Conservation (phyloP, 2,329 filamentous ascomycete genomes). For the Xylaria sp. region DNA sequence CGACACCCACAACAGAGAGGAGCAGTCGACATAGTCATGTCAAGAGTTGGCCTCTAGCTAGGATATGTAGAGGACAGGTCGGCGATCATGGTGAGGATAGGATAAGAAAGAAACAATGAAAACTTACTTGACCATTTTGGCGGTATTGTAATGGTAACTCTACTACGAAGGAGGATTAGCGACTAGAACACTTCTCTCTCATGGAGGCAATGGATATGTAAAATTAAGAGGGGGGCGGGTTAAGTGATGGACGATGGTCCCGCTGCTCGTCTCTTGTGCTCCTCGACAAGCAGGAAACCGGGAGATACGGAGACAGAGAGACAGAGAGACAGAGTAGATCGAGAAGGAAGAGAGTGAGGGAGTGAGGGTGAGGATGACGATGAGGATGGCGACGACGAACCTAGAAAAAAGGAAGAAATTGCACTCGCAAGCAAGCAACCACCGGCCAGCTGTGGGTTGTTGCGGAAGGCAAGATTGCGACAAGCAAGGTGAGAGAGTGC, state of each 20-base stretch:
- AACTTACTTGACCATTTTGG: constrained; percentile 99
- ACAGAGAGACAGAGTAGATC: too few relatives aligned
- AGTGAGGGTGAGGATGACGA: not conserved
- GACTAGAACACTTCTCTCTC: not conserved
- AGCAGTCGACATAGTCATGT: not conserved
- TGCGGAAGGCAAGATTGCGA: constrained; percentile 32
- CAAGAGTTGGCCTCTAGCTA: not conserved
- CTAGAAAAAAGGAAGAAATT: constrained; percentile 28
- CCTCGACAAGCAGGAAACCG: not conserved
- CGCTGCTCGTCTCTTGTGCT: not conserved
- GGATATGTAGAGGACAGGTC: too few relatives aligned
- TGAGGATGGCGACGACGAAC: constrained; percentile 23
- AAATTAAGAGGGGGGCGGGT: constrained; percentile 23
- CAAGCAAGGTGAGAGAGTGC: constrained; percentile 22
- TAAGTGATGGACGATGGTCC: constrained; percentile 7
- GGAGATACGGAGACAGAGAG: too few relatives aligned
- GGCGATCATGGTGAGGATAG: too few relatives aligned
- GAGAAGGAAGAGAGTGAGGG: not conserved
- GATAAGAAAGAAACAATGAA: not conserved
- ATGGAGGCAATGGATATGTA: not conserved
- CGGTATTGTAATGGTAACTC: constrained; percentile 68
- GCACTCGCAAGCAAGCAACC: constrained; percentile 42
- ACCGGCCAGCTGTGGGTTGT: constrained; percentile 40
- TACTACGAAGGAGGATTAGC: constrained; percentile 40
- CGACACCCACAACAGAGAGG: not conserved